A percentile compares a stretch with the other conserved stretches of the same genome.
Evolutionary conservation across 1,139 yeast genomes (phyloP).

Genomic region (Kluyveromyces sp.): DNA sequence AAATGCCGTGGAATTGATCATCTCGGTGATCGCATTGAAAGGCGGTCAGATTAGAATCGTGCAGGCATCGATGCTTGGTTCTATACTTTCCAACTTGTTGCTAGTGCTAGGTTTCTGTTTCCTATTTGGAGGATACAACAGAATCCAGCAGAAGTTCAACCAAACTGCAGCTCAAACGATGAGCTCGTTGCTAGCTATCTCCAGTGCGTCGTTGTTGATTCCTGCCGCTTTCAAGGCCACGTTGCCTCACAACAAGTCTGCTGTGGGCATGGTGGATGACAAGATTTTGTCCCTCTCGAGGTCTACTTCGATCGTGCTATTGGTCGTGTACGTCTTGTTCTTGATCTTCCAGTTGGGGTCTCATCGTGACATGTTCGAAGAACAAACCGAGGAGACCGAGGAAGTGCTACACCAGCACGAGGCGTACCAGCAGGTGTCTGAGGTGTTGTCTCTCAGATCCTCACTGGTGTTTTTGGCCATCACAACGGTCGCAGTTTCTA

Average conservation of each 20-base stretch:
- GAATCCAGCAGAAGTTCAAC: conserved; percentile 82
- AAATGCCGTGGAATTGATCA: conserved; percentile 88
- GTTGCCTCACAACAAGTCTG: conserved; percentile 43
- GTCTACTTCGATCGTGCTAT: conserved; percentile 75
- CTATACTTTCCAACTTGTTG: conserved; percentile 77
- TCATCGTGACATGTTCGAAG: conserved; percentile 59
- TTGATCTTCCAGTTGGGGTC: conserved; percentile 83
- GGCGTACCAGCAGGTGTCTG: conserved; percentile 4
- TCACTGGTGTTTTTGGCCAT: conserved; percentile 37
- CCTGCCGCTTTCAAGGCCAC: conserved; percentile 97
- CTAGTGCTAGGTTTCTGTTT: conserved; percentile 95
- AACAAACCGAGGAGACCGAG: conserved; percentile 34
- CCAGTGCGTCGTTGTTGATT: conserved; percentile 77
- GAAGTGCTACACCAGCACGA: conserved; percentile 25
- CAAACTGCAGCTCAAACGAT: conserved; percentile 97
- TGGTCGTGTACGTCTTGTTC: conserved; percentile 71
- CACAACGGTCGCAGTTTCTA: conserved; percentile 75
- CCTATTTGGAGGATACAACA: conserved; percentile 82
- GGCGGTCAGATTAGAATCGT: conserved; percentile 89
- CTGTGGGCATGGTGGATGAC: conserved; percentile 32
- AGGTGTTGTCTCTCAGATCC: conserved; percentile 19
- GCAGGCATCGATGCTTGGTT: conserved; percentile 95
- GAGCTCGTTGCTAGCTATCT: conserved; percentile 87
- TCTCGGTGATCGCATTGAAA: conserved; percentile 78
- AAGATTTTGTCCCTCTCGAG: conserved; percentile 72